Conservation (phyloP, 345 rosid genomes). For the Cardiospermum halicacabum region DNA sequence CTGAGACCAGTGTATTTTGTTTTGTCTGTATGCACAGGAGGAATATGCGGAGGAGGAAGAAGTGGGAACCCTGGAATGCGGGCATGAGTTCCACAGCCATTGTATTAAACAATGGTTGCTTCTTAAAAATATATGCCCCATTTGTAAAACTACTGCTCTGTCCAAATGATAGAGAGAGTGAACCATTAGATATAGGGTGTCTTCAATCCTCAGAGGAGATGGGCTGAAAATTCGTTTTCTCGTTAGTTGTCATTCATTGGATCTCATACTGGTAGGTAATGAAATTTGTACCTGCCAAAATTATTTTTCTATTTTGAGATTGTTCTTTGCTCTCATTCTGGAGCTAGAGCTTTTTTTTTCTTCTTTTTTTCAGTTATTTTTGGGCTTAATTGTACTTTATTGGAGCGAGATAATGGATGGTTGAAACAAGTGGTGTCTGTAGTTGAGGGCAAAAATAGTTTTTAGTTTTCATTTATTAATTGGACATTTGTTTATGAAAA, state of each 20-base stretch:
- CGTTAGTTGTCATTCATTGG: conserved; percentile 10
- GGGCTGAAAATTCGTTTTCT: conserved; percentile 7
- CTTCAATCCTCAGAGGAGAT: conserved; percentile 7
- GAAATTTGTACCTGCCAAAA: conserved; percentile 6
- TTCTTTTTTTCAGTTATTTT: neutral
- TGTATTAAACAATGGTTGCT: conserved; percentile 82
- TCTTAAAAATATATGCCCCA: conserved; percentile 81
- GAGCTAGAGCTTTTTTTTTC: neutral
- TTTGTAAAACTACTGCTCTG: conserved; percentile 74
- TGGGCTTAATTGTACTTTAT: neutral
- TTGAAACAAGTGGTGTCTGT: conserved; percentile 10
- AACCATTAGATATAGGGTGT: conserved; percentile 13
- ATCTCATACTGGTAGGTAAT: conserved; percentile 10
- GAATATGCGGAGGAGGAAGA: conserved; percentile 62
- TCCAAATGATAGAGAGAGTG: conserved; percentile 28
- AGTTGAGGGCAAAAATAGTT: conserved; percentile 13
- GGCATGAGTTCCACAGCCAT: conserved; percentile 63
- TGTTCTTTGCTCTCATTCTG: neutral
- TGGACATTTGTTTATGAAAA: conserved; percentile 15
- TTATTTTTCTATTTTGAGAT: conserved; percentile 4
- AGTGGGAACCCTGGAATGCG: conserved; percentile 67
- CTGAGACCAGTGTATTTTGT: conserved; percentile 21
- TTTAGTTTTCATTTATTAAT: conserved; percentile 9
- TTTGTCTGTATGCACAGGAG: conserved; percentile 48
- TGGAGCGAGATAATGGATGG: neutral